Base-by-base conservation (phyloP, 768 basidiomycete species). In the Tricholoma terreum region DNA sequence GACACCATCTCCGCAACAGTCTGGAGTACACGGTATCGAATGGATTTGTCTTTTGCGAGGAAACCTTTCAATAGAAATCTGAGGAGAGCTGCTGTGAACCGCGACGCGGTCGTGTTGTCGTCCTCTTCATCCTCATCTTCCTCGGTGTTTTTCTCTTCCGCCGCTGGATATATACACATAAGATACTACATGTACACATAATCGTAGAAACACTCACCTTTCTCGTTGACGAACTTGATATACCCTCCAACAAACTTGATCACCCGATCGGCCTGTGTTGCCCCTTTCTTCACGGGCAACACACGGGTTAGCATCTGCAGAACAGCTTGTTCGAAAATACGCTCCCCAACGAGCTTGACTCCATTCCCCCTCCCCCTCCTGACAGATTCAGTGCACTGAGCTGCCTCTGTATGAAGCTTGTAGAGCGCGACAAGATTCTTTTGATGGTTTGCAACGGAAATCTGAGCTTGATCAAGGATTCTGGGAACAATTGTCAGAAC, bases 401-500 rank as follows among this genome's bases (percentile, higher is more conserved):
- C 84, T 9, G 86, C 87, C 53, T 88, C 79, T 4, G 72, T 55
- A 56, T 95, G 92, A 40, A 95, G 71, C 69, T 92, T 92, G 76
- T 91, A 79, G 3, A 97, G 80, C 0, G 85, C 84, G 40, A 92
- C 86, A 51, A 87, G 76, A 72, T 97, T 96, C 78, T 97, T 97
- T 59, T 87, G 85, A 71, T 98, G 94, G 69, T 92, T 94, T 8
- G 90, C 85, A 12, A 78, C 71, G 0, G 87, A 84, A 6, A 68
- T 74, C 68, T 94, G 92, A 0, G 79, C 89, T 72, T 96, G 90
- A 27, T 89, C 84, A 59, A 95, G 91, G 43, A 94, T 90, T 33
- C 80, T 83, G 17, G 83, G 80, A 17, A 90, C 30, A 8, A 45
- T 36, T 6, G 52, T n/a, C 45, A 30, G 40, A 7, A 65, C 43